Evolutionary conservation across 164 flowering plant species (phyloP).

Genomic region (Vitis amurensis): DNA sequence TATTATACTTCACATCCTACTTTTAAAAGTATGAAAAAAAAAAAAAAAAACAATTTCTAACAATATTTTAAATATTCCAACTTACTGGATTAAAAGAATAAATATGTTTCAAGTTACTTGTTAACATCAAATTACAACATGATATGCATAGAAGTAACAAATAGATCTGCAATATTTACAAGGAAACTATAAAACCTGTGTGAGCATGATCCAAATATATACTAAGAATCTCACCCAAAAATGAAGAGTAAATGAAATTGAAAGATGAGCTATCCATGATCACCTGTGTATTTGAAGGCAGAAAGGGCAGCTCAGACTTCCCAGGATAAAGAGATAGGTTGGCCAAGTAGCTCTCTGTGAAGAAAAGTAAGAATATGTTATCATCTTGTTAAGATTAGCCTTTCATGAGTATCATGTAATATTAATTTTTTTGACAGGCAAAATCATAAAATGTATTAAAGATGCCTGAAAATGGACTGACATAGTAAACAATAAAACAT

Average conservation of each 20-base stretch:
- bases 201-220: background rate
- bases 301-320: constrained; percentile 84
- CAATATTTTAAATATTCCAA: too few species aligned
- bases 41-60: too few species aligned
- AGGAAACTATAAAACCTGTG: background rate
- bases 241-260: too few species aligned
- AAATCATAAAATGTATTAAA: background rate
- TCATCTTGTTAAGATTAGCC: constrained; percentile 3
- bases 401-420: background rate
- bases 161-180: background rate
- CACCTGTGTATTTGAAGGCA: constrained; percentile 92
- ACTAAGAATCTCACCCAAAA: background rate
- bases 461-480: background rate
- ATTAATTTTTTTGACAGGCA: background rate
- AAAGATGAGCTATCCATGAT: background rate
- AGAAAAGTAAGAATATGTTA: constrained; percentile 6
- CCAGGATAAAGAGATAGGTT: constrained; percentile 93
- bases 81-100: too few species aligned
- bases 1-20: too few species aligned
- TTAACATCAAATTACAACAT: too few species aligned
- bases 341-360: constrained; percentile 89
- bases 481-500: background rate
- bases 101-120: too few species aligned
- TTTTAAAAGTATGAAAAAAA: too few species aligned
- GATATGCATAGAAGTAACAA: too few species aligned